A percentile compares a stretch with the other conserved stretches of the same genome.
Conservation (phyloP, 2,329 filamentous ascomycete genomes). For the Tolypocladium pustulatum region DNA sequence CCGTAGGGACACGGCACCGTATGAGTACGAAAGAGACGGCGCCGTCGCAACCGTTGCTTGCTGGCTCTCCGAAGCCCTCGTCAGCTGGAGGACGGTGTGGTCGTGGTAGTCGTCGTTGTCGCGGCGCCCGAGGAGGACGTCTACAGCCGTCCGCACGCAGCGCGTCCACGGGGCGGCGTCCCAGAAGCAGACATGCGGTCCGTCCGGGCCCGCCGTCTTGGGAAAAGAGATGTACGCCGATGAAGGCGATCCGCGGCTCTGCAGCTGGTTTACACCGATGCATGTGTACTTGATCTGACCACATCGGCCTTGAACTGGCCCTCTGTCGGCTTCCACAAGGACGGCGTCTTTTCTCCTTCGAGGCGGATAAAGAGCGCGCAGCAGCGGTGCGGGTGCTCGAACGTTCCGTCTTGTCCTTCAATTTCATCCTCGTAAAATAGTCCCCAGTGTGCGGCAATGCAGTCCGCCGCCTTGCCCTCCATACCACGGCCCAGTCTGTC, state of each 20-base stretch:
- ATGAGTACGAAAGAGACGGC: not conserved
- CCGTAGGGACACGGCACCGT: not conserved
- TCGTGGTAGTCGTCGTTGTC: not conserved
- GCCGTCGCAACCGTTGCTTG: no score
- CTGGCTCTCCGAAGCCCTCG: not conserved
- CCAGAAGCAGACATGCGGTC: slow-evolving; percentile 4
- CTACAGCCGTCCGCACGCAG: slow-evolving; percentile 12
- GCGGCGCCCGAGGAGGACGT: slow-evolving; percentile 13
- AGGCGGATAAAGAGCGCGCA: slow-evolving; percentile 13
- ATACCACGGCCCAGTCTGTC: not conserved
- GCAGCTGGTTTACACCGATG: not conserved
- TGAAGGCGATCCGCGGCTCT: not conserved
- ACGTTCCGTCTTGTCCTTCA: not conserved
- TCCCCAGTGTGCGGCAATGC: not conserved
- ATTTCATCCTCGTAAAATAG: not conserved
- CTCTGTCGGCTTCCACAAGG: slow-evolving; percentile 11
- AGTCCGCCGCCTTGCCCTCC: not conserved
- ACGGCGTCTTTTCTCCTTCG: not conserved
- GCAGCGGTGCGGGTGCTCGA: not conserved
- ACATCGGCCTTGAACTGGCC: slow-evolving; percentile 8
- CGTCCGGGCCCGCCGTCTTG: not conserved
- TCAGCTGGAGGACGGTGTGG: slow-evolving; percentile 9
- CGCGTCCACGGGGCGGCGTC: slow-evolving; percentile 15
- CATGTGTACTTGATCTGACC: not conserved
- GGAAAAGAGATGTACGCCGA: not conserved